phyloP scores from a whole-genome alignment of 2,329 filamentous ascomycete species.

The Diplocarpon mali region DNA sequence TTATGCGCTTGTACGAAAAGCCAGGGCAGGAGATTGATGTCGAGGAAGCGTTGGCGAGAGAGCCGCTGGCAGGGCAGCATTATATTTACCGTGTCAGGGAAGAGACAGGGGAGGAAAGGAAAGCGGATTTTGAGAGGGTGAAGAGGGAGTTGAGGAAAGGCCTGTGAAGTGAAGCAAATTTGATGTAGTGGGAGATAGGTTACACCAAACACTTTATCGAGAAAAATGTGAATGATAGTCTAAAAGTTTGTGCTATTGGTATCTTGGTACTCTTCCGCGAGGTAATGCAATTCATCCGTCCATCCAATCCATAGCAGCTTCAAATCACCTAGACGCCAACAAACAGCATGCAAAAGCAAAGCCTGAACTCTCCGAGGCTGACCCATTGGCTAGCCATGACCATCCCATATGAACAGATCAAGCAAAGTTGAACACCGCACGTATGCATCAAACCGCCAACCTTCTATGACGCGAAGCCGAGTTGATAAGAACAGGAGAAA shows the following conservation, averaged over 20 bases:
- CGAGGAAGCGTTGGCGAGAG: conserved; percentile 2
- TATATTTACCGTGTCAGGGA: not conserved
- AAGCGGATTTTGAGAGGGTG: conserved; percentile 5
- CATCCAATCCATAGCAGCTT: not conserved
- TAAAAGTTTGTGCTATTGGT: not conserved
- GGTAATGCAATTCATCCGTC: conserved; percentile 2
- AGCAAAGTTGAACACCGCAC: conserved; percentile 2
- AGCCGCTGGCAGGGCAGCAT: conserved; percentile 1
- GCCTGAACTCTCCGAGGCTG: not conserved
- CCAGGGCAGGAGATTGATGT: conserved; percentile 3
- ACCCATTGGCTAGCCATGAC: conserved; percentile 13
- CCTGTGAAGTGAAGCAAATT: not conserved
- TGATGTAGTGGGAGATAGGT: no score
- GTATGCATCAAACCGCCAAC: conserved; percentile 10
- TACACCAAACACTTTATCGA: no score
- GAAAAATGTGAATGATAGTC: no score
- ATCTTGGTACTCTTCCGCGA: conserved; percentile 10
- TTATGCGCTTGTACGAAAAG: conserved; percentile 1
- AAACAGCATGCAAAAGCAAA: not conserved
- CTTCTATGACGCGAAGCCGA: conserved; percentile 8
- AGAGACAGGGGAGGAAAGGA: conserved; percentile 1
- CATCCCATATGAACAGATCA: conserved; percentile 9
- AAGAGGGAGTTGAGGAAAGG: conserved; percentile 6
- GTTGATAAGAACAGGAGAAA: conserved; percentile 1
- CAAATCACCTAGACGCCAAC: conserved; percentile 9